A percentile compares a stretch with the other conserved stretches of the same genome.
Conservation (phyloP, 768 basidiomycete species). For the Phanerochaete sordida region DNA sequence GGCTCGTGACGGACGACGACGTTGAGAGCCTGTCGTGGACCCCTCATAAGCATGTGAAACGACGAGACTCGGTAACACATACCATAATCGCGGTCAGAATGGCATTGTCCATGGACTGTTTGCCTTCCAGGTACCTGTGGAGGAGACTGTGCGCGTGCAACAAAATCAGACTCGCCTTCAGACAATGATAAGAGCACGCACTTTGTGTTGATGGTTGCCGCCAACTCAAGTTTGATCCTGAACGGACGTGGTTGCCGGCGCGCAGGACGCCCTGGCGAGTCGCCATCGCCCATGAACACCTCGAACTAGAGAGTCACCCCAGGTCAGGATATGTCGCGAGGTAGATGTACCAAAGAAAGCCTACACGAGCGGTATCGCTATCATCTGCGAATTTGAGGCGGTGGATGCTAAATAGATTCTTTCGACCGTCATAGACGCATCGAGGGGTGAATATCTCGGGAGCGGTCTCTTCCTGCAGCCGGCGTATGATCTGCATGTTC, state of each 20-base stretch:
- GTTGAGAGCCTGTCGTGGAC: slow-evolving; percentile 78
- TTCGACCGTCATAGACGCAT: slow-evolving; percentile 78
- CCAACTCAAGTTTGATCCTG: too few species aligned
- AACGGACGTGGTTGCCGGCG: too few species aligned
- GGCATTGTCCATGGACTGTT: slow-evolving; percentile 63
- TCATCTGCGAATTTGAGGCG: slow-evolving; percentile 57
- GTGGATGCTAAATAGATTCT: slow-evolving; percentile 66
- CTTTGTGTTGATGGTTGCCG: too few species aligned
- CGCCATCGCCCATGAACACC: too few species aligned
- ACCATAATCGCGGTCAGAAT: slow-evolving; percentile 69
- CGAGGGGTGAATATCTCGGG: slow-evolving; percentile 68
- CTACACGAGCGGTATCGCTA: slow-evolving; percentile 53
- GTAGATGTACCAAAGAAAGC: too few species aligned
- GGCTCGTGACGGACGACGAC: slow-evolving; percentile 77
- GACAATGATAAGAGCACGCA: too few species aligned
- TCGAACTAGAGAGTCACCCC: too few species aligned
- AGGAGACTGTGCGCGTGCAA: slow-evolving; percentile 56
- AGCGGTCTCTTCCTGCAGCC: slow-evolving; percentile 54
- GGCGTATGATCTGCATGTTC: slow-evolving; percentile 68
- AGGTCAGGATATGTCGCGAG: too few species aligned
- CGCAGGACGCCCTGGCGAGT: too few species aligned
- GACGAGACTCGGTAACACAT: too few species aligned
- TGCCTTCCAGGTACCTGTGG: slow-evolving; percentile 56
- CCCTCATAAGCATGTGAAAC: too few species aligned
- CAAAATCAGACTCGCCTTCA: too few species aligned